phyloP scores from a whole-genome alignment of 2,329 filamentous ascomycete species.

The Colletotrichum cordylinicola region DNA sequence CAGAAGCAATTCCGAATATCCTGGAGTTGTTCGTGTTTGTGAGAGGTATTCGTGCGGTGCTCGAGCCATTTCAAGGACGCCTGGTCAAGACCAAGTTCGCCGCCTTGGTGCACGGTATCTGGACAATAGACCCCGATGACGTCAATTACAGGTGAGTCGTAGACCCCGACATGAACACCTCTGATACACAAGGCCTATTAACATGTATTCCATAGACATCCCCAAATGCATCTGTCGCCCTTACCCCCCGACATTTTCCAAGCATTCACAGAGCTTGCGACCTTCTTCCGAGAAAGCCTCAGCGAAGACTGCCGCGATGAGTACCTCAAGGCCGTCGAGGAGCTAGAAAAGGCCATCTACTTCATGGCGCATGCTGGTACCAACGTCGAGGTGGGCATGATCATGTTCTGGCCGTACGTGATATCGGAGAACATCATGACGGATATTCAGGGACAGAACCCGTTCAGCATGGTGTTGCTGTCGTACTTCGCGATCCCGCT shows the following conservation, averaged over 20 bases:
- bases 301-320: constrained; percentile 9
- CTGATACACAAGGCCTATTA: rapidly evolving
- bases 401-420: constrained; percentile 30
- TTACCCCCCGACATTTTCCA: constrained; percentile 4
- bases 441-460: constrained; percentile 28
- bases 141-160: neutral
- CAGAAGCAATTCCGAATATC: neutral
- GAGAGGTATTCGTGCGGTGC: neutral
- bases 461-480: constrained; percentile 31
- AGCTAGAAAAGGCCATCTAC: constrained; percentile 23
- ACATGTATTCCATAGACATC: neutral
- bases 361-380: constrained; percentile 27
- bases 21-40: constrained; percentile 13
- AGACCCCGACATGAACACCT: neutral
- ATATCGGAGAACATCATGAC: constrained; percentile 29
- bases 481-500: constrained; percentile 29
- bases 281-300: neutral
- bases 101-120: neutral
- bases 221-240: neutral
- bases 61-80: neutral
- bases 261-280: neutral
- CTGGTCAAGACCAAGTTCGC: neutral
- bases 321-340: constrained; percentile 25
- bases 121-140: neutral
- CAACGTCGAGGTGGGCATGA: constrained; percentile 27